Percentiles rank a stretch among this genome's conserved stretches.
Conservation (phyloP, 768 basidiomycete species). For the Sutorius australiensis region DNA sequence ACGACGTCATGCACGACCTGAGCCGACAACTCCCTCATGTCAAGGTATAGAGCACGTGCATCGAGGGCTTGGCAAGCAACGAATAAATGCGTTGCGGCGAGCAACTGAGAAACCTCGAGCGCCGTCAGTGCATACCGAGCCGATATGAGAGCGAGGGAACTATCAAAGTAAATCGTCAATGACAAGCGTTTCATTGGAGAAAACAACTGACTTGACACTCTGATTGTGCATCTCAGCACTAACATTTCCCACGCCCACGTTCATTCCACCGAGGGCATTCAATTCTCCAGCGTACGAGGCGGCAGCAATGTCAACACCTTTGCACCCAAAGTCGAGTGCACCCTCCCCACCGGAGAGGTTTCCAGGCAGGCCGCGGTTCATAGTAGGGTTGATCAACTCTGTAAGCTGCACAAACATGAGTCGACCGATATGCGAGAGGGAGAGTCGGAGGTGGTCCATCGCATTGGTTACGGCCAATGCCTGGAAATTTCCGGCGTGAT, state of each 20-base stretch:
- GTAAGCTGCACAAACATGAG: slow-evolving; percentile 62
- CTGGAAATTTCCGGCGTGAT: slow-evolving; percentile 89
- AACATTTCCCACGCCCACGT: slow-evolving; percentile 81
- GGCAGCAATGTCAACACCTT: slow-evolving; percentile 80
- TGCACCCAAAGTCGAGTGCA: slow-evolving; percentile 76
- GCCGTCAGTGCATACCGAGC: slow-evolving; percentile 76
- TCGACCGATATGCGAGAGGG: slow-evolving; percentile 67
- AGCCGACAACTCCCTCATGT: slow-evolving; percentile 43
- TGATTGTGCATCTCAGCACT: slow-evolving; percentile 93
- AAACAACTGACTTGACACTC: slow-evolving; percentile 69
- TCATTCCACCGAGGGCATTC: slow-evolving; percentile 67
- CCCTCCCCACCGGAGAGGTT: slow-evolving; percentile 77
- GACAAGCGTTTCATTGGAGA: background rate
- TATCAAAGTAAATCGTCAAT: slow-evolving; percentile 22
- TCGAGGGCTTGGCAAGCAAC: slow-evolving; percentile 81
- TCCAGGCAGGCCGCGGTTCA: slow-evolving; percentile 78
- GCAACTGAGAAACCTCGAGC: slow-evolving; percentile 70
- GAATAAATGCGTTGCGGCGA: slow-evolving; percentile 75
- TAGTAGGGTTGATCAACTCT: slow-evolving; percentile 52
- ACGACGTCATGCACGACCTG: slow-evolving; percentile 21
- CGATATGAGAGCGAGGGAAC: slow-evolving; percentile 81
- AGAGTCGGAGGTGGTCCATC: slow-evolving; percentile 83
- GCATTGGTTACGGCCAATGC: slow-evolving; percentile 81
- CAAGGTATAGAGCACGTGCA: slow-evolving; percentile 68
- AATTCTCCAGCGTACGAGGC: slow-evolving; percentile 83